These are phyloP conservation scores for Pseudozyma sp. DNA, from an alignment of 1,284 basidiomycete species.

Conservation along the genomic window DNA sequence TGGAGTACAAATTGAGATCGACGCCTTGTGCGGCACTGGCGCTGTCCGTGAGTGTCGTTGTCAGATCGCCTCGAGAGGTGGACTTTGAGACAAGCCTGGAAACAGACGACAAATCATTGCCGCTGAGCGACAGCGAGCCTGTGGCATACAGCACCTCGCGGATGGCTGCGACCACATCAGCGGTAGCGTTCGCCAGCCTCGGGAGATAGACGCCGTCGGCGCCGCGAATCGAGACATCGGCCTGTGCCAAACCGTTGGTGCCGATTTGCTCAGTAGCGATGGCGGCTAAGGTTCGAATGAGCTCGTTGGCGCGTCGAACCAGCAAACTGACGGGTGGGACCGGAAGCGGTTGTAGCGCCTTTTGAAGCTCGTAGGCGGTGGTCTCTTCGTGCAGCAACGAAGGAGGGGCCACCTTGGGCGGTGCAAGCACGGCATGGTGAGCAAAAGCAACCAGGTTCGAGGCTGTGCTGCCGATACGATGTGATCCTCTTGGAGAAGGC, in stretches of 20 bases:
- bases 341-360: slow-evolving; percentile 22
- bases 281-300: slow-evolving; percentile 43
- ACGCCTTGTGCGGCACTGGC: neutral
- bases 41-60: neutral
- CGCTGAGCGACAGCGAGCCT: slow-evolving; percentile 44
- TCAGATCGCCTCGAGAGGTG: neutral
- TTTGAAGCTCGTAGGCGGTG: slow-evolving; percentile 47
- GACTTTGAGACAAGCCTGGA: slow-evolving; percentile 35
- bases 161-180: slow-evolving; percentile 42
- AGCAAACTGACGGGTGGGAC: slow-evolving; percentile 29
- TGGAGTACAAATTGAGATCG: slow-evolving; percentile 24
- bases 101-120: slow-evolving; percentile 40
- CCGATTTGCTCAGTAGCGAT: slow-evolving; percentile 53
- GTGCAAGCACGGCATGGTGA: slow-evolving; percentile 35
- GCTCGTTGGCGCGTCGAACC: slow-evolving; percentile 45
- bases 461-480: slow-evolving; percentile 6
- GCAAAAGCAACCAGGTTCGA: slow-evolving; percentile 24
- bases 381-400: slow-evolving; percentile 44
- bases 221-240: slow-evolving; percentile 28
- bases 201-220: slow-evolving; percentile 31
- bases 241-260: slow-evolving; percentile 40
- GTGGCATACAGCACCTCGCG: slow-evolving; percentile 53
- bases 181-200: slow-evolving; percentile 36
- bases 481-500: neutral
- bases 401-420: slow-evolving; percentile 24